A percentile compares a stretch with the other conserved stretches of the same genome.
phyloP scores from a whole-genome alignment of 2,329 filamentous ascomycete species.

The Elsinoe fawcettii region DNA sequence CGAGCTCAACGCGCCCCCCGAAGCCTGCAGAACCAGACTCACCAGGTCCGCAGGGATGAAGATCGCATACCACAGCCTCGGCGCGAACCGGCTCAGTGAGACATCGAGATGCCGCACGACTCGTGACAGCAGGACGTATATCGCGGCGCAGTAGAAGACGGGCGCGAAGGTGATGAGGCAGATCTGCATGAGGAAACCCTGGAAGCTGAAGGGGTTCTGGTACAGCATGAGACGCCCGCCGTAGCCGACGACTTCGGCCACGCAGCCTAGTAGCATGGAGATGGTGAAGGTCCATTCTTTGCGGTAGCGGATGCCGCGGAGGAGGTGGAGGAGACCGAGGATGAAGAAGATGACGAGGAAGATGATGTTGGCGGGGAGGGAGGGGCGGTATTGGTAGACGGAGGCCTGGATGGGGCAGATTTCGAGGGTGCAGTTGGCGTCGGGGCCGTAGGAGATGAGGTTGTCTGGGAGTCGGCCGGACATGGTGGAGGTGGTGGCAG shows the following conservation, averaged over 20 bases:
- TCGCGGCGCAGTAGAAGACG: conserved; percentile 55
- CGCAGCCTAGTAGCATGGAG: conserved; percentile 48
- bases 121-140: conserved; percentile 52
- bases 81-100: conserved; percentile 19
- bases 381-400: conserved; percentile 47
- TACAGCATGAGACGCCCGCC: conserved; percentile 49
- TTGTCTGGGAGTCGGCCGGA: neutral
- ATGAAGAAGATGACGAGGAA: conserved; percentile 46
- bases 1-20: conserved; percentile 42
- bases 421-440: conserved; percentile 14
- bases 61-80: conserved; percentile 23
- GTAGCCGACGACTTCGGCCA: conserved; percentile 54
- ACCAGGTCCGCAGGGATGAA: conserved; percentile 59
- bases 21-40: conserved; percentile 53
- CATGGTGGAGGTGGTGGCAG: neutral
- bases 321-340: conserved; percentile 35
- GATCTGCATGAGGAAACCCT: conserved; percentile 38
- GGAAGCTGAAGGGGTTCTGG: conserved; percentile 38
- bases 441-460: conserved; percentile 12
- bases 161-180: conserved; percentile 55
- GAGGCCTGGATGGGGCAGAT: conserved; percentile 14
- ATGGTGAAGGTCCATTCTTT: conserved; percentile 43
- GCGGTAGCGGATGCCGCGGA: conserved; percentile 39
- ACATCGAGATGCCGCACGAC: conserved; percentile 20
- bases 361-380: conserved; percentile 45